Conservation (phyloP, 2,329 filamentous ascomycete species). For the Fusarium odoratissimum region DNA sequence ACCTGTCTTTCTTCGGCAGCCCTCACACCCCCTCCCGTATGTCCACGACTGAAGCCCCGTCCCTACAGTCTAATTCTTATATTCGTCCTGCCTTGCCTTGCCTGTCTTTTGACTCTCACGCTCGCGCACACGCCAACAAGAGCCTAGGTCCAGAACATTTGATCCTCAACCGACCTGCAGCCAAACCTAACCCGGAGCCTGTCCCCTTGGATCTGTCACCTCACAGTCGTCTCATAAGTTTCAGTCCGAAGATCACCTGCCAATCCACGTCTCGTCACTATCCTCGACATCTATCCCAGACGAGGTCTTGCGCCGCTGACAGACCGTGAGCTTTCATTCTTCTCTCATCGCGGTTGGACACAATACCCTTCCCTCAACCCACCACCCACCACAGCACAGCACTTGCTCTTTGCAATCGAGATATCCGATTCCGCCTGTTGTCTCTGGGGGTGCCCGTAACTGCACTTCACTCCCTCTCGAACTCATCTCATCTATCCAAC, state of each 20-base stretch:
- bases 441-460: slow-evolving; percentile 33
- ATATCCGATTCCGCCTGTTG: slow-evolving; percentile 40
- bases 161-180: slow-evolving; percentile 37
- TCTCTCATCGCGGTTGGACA: slow-evolving; percentile 36
- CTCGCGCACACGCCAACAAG: slow-evolving; percentile 33
- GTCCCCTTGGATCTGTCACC: slow-evolving; percentile 35
- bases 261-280: slow-evolving; percentile 24
- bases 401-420: slow-evolving; percentile 40
- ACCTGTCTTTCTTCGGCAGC: slow-evolving; percentile 11
- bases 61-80: slow-evolving; percentile 23
- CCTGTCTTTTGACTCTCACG: slow-evolving; percentile 23
- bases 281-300: slow-evolving; percentile 31
- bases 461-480: slow-evolving; percentile 29
- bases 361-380: slow-evolving; percentile 24
- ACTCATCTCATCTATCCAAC: slow-evolving; percentile 18
- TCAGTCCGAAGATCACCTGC: slow-evolving; percentile 40
- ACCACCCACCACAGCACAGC: slow-evolving; percentile 34
- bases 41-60: slow-evolving; percentile 11
- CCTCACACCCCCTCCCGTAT: slow-evolving; percentile 27
- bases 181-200: slow-evolving; percentile 28
- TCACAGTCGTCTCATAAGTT: slow-evolving; percentile 44
- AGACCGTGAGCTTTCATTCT: slow-evolving; percentile 24
- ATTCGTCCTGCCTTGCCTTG: slow-evolving; percentile 19
- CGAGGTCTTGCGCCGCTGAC: slow-evolving; percentile 35
- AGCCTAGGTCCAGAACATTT: slow-evolving; percentile 42